phyloP scores from a whole-genome alignment of 2,329 filamentous ascomycete species.

The Trichocomaceae sp. region DNA sequence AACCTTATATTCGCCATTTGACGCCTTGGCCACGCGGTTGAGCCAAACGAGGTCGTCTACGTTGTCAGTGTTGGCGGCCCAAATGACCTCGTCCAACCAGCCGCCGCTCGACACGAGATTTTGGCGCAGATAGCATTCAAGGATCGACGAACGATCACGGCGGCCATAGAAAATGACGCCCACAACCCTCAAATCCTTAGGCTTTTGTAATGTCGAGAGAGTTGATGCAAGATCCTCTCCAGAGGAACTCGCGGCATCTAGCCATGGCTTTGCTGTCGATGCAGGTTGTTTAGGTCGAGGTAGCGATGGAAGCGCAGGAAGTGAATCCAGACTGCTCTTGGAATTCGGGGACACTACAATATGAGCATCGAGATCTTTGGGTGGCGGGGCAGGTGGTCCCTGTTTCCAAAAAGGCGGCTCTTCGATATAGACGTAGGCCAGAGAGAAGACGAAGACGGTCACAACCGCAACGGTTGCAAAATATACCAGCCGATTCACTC shows the following conservation, averaged over 20 bases:
- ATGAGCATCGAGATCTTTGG: not conserved
- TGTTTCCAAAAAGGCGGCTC: constrained; percentile 9
- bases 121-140: constrained; percentile 12
- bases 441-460: constrained; percentile 9
- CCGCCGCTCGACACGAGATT: constrained; percentile 12
- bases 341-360: constrained; percentile 4
- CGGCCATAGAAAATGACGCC: constrained; percentile 12
- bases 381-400: not conserved
- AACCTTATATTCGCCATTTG: constrained; percentile 8
- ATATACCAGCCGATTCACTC: constrained; percentile 8
- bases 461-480: constrained; percentile 8
- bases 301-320: not conserved
- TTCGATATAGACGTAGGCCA: constrained; percentile 13
- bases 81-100: constrained; percentile 13
- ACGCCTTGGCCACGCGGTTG: constrained; percentile 6
- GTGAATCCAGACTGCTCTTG: not conserved
- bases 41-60: constrained; percentile 11
- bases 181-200: constrained; percentile 9
- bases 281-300: constrained; percentile 3
- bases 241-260: not conserved
- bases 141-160: constrained; percentile 11
- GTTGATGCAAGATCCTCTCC: constrained; percentile 3
- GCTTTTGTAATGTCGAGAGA: constrained; percentile 6
- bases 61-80: constrained; percentile 11
- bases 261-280: not conserved